These are phyloP conservation scores for Geoglossum cookeanum DNA, from an alignment of 2,329 filamentous ascomycete genomes.

Conservation along the genomic window DNA sequence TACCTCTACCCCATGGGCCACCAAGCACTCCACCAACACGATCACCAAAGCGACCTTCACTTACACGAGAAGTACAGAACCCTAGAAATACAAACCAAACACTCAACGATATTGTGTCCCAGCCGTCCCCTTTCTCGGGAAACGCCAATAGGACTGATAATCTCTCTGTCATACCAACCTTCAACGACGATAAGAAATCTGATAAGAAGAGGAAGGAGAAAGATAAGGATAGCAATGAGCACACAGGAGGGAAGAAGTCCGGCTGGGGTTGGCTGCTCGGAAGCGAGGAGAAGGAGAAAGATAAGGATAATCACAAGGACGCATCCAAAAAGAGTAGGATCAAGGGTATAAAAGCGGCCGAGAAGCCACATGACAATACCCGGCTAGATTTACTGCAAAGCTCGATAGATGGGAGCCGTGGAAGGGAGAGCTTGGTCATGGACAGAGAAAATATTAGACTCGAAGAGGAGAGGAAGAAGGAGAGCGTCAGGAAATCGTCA, in stretches of 20 bases:
- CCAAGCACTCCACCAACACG: slow-evolving; percentile 5
- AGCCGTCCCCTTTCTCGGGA: slow-evolving; percentile 50
- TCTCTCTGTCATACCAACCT: slow-evolving; percentile 62
- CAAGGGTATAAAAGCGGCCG: slow-evolving; percentile 35
- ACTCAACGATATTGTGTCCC: slow-evolving; percentile 44
- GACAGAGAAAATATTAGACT: slow-evolving; percentile 61
- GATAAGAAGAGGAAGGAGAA: slow-evolving; percentile 47
- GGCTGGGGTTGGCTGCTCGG: slow-evolving; percentile 71
- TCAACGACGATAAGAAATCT: slow-evolving; percentile 51
- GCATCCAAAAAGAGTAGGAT: slow-evolving; percentile 48
- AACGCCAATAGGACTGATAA: slow-evolving; percentile 54
- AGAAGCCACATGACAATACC: slow-evolving; percentile 50
- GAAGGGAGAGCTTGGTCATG: slow-evolving; percentile 66
- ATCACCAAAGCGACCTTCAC: slow-evolving; percentile 4
- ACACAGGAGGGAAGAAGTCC: slow-evolving; percentile 47
- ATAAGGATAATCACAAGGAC: slow-evolving; percentile 35
- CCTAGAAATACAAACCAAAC: slow-evolving; percentile 22
- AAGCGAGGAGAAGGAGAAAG: slow-evolving; percentile 52
- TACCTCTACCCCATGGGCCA: slow-evolving; percentile 13
- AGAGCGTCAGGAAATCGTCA: slow-evolving; percentile 50
- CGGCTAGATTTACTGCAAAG: slow-evolving; percentile 73
- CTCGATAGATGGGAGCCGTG: slow-evolving; percentile 54
- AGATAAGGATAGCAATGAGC: slow-evolving; percentile 44
- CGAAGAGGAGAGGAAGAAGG: slow-evolving; percentile 68
- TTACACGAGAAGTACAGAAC: slow-evolving; percentile 3